Percentiles rank a stretch among this genome's conserved stretches.
phyloP scores from a whole-genome alignment of 495 filamentous ascomycete species.

The Penicillium parvum region DNA sequence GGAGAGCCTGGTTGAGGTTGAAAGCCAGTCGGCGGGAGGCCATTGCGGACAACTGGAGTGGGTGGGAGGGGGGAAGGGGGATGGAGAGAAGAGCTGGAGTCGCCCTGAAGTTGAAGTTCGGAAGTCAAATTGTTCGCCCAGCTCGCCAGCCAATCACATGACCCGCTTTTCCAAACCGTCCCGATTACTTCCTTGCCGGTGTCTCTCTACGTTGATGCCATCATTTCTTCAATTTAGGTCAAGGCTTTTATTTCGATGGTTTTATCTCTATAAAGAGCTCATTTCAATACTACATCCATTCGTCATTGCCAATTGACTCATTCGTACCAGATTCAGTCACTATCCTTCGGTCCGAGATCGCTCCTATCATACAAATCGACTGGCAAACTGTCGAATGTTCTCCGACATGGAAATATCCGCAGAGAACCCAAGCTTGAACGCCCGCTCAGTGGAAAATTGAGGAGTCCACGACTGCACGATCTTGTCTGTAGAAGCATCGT shows the following conservation, averaged over 20 bases:
- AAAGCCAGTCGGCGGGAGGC: slow-evolving; percentile 90
- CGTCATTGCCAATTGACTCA: too few relatives aligned
- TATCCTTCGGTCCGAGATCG: slow-evolving; percentile 15
- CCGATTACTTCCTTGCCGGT: slow-evolving; percentile 38
- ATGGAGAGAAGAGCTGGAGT: slow-evolving; percentile 38
- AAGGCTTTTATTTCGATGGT: not conserved
- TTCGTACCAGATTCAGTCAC: slow-evolving; percentile 3
- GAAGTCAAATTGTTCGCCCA: slow-evolving; percentile 50
- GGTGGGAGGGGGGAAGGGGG: slow-evolving; percentile 27
- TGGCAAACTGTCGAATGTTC: slow-evolving; percentile 52
- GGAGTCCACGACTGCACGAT: slow-evolving; percentile 74
- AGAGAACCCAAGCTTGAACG: slow-evolving; percentile 56
- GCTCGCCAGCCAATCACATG: slow-evolving; percentile 47
- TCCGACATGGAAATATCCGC: slow-evolving; percentile 55
- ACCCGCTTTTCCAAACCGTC: slow-evolving; percentile 45
- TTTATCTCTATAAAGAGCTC: too few relatives aligned
- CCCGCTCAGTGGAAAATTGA: slow-evolving; percentile 57
- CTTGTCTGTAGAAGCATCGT: slow-evolving; percentile 59
- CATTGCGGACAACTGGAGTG: slow-evolving; percentile 55
- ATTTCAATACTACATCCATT: not conserved
- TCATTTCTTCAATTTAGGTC: not conserved
- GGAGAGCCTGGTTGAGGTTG: slow-evolving; percentile 81
- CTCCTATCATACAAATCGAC: slow-evolving; percentile 25
- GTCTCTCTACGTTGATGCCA: not conserved
- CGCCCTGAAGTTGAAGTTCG: slow-evolving; percentile 48